Base-by-base conservation (phyloP, 2,329 filamentous ascomycete species). In the Zymoseptoria passerinii region DNA sequence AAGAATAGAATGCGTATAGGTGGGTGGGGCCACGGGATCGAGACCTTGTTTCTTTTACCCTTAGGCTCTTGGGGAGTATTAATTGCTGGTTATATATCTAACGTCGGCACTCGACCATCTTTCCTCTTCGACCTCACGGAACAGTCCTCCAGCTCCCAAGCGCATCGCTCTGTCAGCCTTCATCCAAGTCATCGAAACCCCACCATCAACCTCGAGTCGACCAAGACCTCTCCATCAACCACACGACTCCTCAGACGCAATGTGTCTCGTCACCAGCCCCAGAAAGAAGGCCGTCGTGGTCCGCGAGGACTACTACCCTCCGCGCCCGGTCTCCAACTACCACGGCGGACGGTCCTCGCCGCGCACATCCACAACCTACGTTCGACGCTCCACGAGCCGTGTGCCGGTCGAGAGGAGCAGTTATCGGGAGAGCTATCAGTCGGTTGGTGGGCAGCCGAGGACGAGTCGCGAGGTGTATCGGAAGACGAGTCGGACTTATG, bases 271-370 rank as follows among this genome's bases (percentile, higher is more conserved):
- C 61, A 67, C 65, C 16, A 44, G 35, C 35, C 13, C 13, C 5
- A 44, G 16, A 13, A 58, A 56, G 28, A 60, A 63, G 48, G 59
- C 63, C 20, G 59, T 61, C 40, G 59, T 62, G 50, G 61, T 68
- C 40, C 58, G 60, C 29, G 57, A 61, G 10, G 56, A 61, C 28
- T 65, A 67, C 53, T 53, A 66, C 44, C 63, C 69, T 2, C 68
- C 70, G 2, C 65, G 69, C 8, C 69, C 67, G 2, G 68, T 72
- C 44, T 69, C 65, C 48, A 69, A 71, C 58, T 70, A 67, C 58
- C 65, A 69, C 48, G 63, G 68, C 13, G 67, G 68, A 8, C 61
- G 62, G 18, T 54, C 50, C 7, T 55, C 58, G 4, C 35, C 35
- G 2, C 35, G 35, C 35, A 54, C 63, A 27, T 56, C 56, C 18